Conservation (phyloP, 495 filamentous ascomycete species). For the Amphirosellinia nigrospora region DNA sequence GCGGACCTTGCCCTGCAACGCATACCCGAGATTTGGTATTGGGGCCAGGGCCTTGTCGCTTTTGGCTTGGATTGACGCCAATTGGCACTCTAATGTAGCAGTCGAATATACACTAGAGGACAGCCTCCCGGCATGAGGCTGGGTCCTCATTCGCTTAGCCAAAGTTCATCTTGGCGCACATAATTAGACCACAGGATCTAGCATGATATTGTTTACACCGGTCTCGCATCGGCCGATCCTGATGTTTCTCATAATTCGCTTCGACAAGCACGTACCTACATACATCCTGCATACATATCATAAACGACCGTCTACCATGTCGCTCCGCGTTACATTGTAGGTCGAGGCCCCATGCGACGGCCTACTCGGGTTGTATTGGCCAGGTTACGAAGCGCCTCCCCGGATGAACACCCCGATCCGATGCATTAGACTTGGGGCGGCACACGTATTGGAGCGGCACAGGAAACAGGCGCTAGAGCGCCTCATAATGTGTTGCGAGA, state of each 20-base stretch:
- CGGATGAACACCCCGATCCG: not conserved
- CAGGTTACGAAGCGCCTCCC: not conserved
- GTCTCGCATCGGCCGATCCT: not conserved
- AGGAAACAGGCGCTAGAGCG: not conserved
- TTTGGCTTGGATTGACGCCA: not conserved
- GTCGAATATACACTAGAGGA: conserved; percentile 33
- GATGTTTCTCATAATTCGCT: not conserved
- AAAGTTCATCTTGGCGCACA: not conserved
- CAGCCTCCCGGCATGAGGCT: not conserved
- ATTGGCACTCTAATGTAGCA: not conserved
- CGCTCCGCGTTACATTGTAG: not conserved
- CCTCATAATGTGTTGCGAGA: not conserved
- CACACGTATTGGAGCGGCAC: not conserved
- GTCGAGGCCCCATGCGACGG: not conserved
- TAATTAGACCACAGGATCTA: not conserved
- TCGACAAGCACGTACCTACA: not conserved
- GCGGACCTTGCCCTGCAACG: not conserved
- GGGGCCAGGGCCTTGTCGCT: not conserved
- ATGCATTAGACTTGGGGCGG: conserved; percentile 2
- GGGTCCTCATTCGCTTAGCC: not conserved
- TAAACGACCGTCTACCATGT: not conserved
- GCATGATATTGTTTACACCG: not conserved
- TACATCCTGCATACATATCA: too few relatives aligned
- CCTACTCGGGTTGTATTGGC: not conserved
- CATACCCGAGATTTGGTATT: not conserved